Evolutionary conservation across 257 asterid species (phyloP).

Genomic region (Ophiorrhiza pumila): DNA sequence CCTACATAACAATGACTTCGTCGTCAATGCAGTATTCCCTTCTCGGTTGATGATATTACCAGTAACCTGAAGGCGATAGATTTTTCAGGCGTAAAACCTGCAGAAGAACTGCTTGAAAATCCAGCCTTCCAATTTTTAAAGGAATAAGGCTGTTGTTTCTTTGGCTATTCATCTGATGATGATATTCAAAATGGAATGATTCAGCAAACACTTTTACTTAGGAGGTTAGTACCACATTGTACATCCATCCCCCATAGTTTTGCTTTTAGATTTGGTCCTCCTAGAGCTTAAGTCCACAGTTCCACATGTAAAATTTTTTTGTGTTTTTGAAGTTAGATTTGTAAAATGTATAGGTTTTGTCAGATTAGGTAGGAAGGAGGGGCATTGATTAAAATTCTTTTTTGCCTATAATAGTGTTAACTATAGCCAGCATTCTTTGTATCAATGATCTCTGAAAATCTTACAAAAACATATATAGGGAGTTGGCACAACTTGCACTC

Average conservation of each 20-base stretch:
- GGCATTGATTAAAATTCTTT: conserved; percentile 27
- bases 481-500: conserved; percentile 3
- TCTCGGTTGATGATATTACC: conserved; percentile 63
- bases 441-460: conserved; percentile 11
- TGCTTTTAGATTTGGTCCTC: conserved; percentile 7
- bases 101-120: conserved; percentile 55
- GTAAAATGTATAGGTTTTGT: conserved; percentile 46
- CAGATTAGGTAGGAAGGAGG: conserved; percentile 32
- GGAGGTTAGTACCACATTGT: conserved; percentile 32
- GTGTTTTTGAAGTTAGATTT: conserved; percentile 28
- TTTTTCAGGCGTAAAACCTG: conserved; percentile 70
- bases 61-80: conserved; percentile 47
- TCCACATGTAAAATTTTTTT: conserved; percentile 32
- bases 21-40: conserved; percentile 54
- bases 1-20: neutral
- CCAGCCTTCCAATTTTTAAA: conserved; percentile 70
- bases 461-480: neutral
- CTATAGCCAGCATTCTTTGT: conserved; percentile 16
- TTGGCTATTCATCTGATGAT: neutral
- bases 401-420: conserved; percentile 1
- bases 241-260: conserved; percentile 22
- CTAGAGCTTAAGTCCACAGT: conserved; percentile 24
- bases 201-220: neutral
- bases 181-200: conserved; percentile 4
- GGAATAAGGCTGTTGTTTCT: conserved; percentile 37